These are phyloP conservation scores for Saturnispora zaruensis DNA, from an alignment of 805 yeast species.

Conservation along the genomic window DNA sequence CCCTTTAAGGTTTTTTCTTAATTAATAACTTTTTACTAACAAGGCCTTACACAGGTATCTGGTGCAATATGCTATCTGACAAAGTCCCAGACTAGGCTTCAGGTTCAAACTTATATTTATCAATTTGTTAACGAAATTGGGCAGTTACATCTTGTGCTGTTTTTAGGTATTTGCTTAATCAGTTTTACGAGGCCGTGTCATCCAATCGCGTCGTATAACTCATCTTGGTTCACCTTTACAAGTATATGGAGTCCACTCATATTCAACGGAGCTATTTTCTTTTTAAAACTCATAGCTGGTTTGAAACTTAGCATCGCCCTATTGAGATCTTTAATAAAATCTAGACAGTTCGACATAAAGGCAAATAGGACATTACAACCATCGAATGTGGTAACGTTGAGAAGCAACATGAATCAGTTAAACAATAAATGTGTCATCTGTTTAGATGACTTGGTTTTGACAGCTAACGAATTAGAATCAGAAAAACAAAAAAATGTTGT, in stretches of 20 bases:
- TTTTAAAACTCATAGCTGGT: slow-evolving; percentile 13
- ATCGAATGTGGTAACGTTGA: background rate
- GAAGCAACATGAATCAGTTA: slow-evolving; percentile 3
- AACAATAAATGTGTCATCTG: slow-evolving; percentile 17
- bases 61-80: slow-evolving; percentile 15
- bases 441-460: slow-evolving; percentile 9
- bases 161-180: slow-evolving; percentile 8
- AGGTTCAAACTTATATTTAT: slow-evolving; percentile 12
- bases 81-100: slow-evolving; percentile 10
- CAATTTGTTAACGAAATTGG: slow-evolving; percentile 10
- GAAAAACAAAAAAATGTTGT: slow-evolving; percentile 2
- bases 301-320: slow-evolving; percentile 13
- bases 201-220: slow-evolving; percentile 5
- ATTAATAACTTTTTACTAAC: background rate
- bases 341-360: slow-evolving; percentile 15
- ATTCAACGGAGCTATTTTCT: slow-evolving; percentile 13
- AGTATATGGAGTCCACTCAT: slow-evolving; percentile 12
- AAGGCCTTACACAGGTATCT: slow-evolving; percentile 8
- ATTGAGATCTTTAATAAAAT: slow-evolving; percentile 12
- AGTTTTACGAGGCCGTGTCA: slow-evolving; percentile 9
- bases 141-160: slow-evolving; percentile 7
- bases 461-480: background rate
- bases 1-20: background rate
- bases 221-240: slow-evolving; percentile 7
- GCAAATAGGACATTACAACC: background rate